These are phyloP conservation scores for Suillus placidus DNA, from an alignment of 768 basidiomycete species.

Conservation along the genomic window DNA sequence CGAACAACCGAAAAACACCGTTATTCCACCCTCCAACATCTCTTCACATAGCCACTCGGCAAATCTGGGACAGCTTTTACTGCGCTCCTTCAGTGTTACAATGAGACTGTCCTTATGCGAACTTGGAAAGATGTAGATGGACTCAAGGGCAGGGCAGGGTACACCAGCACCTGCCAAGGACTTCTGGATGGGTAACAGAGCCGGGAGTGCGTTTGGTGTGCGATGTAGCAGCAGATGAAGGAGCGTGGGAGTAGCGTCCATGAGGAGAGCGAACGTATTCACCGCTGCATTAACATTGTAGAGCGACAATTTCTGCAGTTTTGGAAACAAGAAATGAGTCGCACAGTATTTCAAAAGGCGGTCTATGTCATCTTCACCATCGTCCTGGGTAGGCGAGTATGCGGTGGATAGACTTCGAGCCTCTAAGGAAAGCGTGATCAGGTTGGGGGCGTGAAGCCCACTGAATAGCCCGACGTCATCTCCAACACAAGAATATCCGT, in stretches of 20 bases:
- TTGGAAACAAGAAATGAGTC: conserved; percentile 39
- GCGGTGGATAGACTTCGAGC: conserved; percentile 40
- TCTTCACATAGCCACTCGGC: too few species aligned
- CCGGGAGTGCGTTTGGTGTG: conserved; percentile 17
- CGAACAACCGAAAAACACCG: too few species aligned
- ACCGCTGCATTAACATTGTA: conserved; percentile 35
- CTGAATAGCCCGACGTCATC: conserved; percentile 44
- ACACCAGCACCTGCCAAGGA: conserved; percentile 9
- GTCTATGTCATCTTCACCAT: conserved; percentile 40
- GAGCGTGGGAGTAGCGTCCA: conserved; percentile 20
- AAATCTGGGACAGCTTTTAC: too few species aligned
- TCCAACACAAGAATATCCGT: conserved; percentile 47
- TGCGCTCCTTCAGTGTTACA: conserved; percentile 17
- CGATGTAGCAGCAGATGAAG: conserved; percentile 24
- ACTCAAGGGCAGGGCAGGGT: conserved; percentile 16
- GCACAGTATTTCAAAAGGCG: conserved; percentile 33
- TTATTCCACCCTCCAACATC: too few species aligned
- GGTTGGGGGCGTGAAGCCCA: conserved; percentile 43
- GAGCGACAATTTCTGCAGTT: conserved; percentile 39
- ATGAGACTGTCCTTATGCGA: conserved; percentile 20
- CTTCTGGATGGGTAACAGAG: conserved; percentile 22
- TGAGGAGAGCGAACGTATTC: conserved; percentile 17
- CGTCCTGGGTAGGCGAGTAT: conserved; percentile 33
- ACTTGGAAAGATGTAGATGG: conserved; percentile 13
- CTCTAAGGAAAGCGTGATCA: conserved; percentile 43